Percentiles rank a stretch among this genome's conserved stretches.
These are phyloP conservation scores for Colletotrichum simmondsii DNA, from an alignment of 2,329 filamentous ascomycete species.

Conservation along the genomic window DNA sequence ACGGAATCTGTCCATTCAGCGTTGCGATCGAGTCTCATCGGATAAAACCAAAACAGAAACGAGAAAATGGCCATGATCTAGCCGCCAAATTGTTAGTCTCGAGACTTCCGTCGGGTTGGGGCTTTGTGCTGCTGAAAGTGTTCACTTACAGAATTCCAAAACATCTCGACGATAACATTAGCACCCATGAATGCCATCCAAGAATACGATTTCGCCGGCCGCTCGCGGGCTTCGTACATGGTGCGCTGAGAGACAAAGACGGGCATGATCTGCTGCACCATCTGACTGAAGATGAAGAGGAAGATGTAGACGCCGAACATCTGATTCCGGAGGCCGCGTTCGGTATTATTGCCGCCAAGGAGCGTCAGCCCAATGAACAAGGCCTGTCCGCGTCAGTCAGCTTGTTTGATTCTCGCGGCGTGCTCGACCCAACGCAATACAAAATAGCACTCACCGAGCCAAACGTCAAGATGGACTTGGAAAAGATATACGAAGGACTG, in stretches of 20 bases:
- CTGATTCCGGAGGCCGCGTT: slow-evolving; percentile 72
- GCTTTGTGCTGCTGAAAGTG: background rate
- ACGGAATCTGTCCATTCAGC: slow-evolving; percentile 61
- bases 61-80: slow-evolving; percentile 66
- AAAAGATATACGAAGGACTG: slow-evolving; percentile 79
- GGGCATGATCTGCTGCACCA: slow-evolving; percentile 66
- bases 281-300: slow-evolving; percentile 63
- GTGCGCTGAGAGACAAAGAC: slow-evolving; percentile 73
- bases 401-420: background rate
- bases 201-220: slow-evolving; percentile 74
- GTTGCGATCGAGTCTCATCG: slow-evolving; percentile 71
- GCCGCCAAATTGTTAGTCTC: background rate
- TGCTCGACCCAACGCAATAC: too few relatives aligned
- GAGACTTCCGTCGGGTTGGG: background rate
- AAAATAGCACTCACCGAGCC: slow-evolving; percentile 39
- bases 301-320: slow-evolving; percentile 76
- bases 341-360: slow-evolving; percentile 64
- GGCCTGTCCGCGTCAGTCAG: slow-evolving; percentile 40
- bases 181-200: slow-evolving; percentile 74
- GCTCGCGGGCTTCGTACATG: slow-evolving; percentile 74
- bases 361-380: slow-evolving; percentile 76
- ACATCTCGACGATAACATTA: slow-evolving; percentile 75
- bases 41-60: slow-evolving; percentile 76
- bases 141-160: slow-evolving; percentile 64
- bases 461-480: slow-evolving; percentile 71